Evolutionary conservation across 805 yeast species (phyloP), one percentile per base, ranked within the genome.

Genomic region (Candida takata): DNA sequence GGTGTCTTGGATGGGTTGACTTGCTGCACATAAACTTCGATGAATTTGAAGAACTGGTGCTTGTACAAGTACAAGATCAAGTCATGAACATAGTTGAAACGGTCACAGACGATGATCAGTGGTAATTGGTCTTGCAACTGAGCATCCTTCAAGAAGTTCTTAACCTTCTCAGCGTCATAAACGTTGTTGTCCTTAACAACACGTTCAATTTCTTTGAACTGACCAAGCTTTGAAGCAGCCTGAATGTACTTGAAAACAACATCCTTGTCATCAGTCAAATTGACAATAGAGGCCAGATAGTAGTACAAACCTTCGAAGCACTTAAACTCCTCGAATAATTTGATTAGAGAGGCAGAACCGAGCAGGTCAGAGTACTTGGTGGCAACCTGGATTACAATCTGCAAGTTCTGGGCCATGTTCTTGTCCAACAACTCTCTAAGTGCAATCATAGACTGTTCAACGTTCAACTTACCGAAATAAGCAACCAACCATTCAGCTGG

Each of bases 21-120:
- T 58, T 87, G 95, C 67, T 92, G 97, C 38, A 92, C 98, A 55
- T 90, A 92, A 33, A 92, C 95, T 67, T 92, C 97, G 62, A 92
- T 92, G 52, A 90, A 92, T 62, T 92, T 87, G 77, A 87, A 84
- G 65, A 79, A 90, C 62, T 90, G 88, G 65, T 88, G 84, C 69
- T 90, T 92, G 79, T 92, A 92, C 59, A 92, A 72, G 66, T 84
- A 92, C 54, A 92, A 72, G 38, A 92, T 79, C 65, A 92, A 74
- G 61, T 92, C 99, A 60, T 92, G 97, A 37, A 88, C 86, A 60
- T 78, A 92, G 60, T 79, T 70, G 65, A 70, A 85, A 57, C 96
- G 78, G 67, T 92, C 97, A 65, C 97, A 88, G 33, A 92, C 96
- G 60, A 94, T 84, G 49, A 94, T 88, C 61, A 92, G 74, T 33